These are phyloP conservation scores for Rhizopus microsporus DNA, from an alignment of 371 early-diverging fungal genomes.

Conservation along the genomic window DNA sequence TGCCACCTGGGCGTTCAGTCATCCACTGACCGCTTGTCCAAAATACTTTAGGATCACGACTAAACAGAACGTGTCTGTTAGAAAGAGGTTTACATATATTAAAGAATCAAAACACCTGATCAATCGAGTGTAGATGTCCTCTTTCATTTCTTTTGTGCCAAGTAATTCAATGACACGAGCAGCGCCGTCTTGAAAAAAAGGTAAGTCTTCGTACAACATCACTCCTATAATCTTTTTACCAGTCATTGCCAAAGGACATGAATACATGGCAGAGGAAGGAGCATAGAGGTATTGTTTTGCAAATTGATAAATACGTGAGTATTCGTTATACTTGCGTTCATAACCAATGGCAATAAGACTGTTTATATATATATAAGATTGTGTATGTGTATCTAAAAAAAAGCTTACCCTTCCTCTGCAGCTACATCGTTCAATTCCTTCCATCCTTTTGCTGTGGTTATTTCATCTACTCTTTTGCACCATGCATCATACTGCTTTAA, in stretches of 20 bases:
- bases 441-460: constrained; percentile 63
- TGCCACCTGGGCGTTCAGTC: constrained; percentile 76
- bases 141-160: constrained; percentile 56
- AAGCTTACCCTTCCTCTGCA: constrained; percentile 56
- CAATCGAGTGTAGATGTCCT: constrained; percentile 40
- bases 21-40: constrained; percentile 78
- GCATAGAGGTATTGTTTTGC: constrained; percentile 65
- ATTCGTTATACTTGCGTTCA: constrained; percentile 54
- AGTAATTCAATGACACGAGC: constrained; percentile 60
- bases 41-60: constrained; percentile 58
- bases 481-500: constrained; percentile 71
- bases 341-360: constrained; percentile 66
- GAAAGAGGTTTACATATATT: background rate
- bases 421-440: constrained; percentile 56
- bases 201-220: background rate
- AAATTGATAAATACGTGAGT: constrained; percentile 64
- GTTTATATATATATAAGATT: background rate
- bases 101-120: constrained; percentile 27
- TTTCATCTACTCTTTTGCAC: constrained; percentile 66
- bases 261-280: constrained; percentile 56
- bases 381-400: constrained; percentile 1
- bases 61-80: background rate
- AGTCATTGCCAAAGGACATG: constrained; percentile 76
- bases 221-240: constrained; percentile 15
- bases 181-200: constrained; percentile 53